These are phyloP conservation scores for Malus hybrid DNA, from an alignment of 331 rosid genomes.

Conservation along the genomic window DNA sequence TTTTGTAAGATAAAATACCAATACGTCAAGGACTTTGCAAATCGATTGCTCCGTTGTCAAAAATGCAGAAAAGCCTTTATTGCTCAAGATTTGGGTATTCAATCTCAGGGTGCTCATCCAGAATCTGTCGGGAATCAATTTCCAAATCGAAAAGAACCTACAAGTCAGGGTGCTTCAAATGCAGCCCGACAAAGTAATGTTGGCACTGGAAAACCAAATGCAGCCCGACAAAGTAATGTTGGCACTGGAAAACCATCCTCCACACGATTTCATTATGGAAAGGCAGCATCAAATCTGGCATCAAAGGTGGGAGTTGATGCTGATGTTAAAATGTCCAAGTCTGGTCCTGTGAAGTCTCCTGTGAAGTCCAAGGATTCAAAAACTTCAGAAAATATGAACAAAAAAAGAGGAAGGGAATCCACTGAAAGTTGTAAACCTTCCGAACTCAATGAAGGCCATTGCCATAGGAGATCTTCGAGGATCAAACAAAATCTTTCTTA, in stretches of 20 bases:
- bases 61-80: constrained; percentile 38
- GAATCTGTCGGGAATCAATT: constrained; percentile 19
- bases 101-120: constrained; percentile 14
- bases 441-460: constrained; percentile 7
- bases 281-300: constrained; percentile 8
- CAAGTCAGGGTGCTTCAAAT: constrained; percentile 35
- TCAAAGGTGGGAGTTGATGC: constrained; percentile 26
- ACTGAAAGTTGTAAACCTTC: constrained; percentile 29
- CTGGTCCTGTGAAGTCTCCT: constrained; percentile 28
- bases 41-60: constrained; percentile 43
- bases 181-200: constrained; percentile 26
- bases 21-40: constrained; percentile 32
- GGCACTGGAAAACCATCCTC: constrained; percentile 11
- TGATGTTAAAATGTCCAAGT: constrained; percentile 23
- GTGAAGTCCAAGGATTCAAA: constrained; percentile 29
- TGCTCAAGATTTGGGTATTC: constrained; percentile 43
- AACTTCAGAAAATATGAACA: constrained; percentile 23
- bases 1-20: constrained; percentile 48
- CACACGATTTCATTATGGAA: constrained; percentile 19
- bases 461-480: constrained; percentile 37
- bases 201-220: constrained; percentile 20
- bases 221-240: constrained; percentile 26
- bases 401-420: constrained; percentile 47
- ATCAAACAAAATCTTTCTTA: constrained; percentile 35
- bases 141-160: constrained; percentile 18